Evolutionary conservation across 441 rosid genomes (phyloP).

Genomic region (Capsella rubella): DNA sequence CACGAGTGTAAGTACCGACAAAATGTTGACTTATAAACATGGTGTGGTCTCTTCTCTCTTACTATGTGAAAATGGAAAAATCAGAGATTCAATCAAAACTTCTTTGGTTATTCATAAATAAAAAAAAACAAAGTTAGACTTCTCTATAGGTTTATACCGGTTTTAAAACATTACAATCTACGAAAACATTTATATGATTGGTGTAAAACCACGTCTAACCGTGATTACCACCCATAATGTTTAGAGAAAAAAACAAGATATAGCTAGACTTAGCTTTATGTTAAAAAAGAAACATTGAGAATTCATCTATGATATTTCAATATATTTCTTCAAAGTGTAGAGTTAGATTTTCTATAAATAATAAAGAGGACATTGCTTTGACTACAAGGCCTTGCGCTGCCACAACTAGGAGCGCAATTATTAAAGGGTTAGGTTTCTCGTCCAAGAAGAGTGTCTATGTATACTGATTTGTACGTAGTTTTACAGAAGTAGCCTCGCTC

Average conservation of each 20-base stretch:
- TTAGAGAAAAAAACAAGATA: not conserved
- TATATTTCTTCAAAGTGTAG: not conserved
- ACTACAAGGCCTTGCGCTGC: constrained; percentile 23
- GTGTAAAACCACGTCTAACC: not conserved
- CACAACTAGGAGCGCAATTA: constrained; percentile 24
- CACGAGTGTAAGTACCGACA: not conserved
- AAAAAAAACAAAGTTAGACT: not conserved
- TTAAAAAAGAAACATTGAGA: not conserved
- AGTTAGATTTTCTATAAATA: not conserved
- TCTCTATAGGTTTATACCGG: not conserved
- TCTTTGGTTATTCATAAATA: not conserved
- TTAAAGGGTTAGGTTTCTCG: not conserved
- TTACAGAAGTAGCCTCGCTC: constrained; percentile 21
- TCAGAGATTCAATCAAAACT: not conserved
- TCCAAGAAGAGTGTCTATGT: too few species aligned
- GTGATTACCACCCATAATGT: not conserved
- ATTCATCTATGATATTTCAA: not conserved
- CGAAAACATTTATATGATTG: not conserved
- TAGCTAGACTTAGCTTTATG: too few species aligned
- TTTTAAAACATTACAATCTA: not conserved
- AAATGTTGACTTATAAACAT: not conserved
- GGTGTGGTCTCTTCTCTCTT: not conserved
- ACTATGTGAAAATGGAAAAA: not conserved
- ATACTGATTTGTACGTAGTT: not conserved
- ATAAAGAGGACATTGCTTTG: constrained; percentile 27